Base-by-base conservation (phyloP, 2,329 filamentous ascomycete species). In the Verticillium alfalfae region DNA sequence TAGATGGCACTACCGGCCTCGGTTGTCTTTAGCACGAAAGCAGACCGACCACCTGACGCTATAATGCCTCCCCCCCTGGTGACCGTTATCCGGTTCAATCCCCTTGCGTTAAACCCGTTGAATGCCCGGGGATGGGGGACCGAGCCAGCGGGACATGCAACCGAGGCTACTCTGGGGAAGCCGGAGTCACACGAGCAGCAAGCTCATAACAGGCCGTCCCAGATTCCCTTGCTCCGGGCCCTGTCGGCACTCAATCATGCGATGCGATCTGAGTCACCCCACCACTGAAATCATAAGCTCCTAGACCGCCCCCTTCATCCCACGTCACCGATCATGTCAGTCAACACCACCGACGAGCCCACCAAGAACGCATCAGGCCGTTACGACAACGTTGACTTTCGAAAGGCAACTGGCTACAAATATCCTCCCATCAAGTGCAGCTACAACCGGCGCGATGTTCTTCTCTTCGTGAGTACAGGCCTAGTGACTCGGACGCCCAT, bases 371-470 rank as follows among this genome's bases (percentile, higher is more conserved):
- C 73, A 61, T 72, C 71, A 15, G 75, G 75, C 34, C 67, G 74
- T 45, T 78, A 77, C 63, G 74, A 76, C 62, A 77, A 78, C 61
- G 75, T 77, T 61, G 75, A 77, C 65, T 78, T 77, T 60, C 65
- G 67, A 36, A 78, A 78, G 66, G 75, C 75, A 5, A 69, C 67
- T 9, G 75, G 74, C 16, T 73, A 71, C 68, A 63, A 72, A 57
- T 73, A 76, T 56, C 70, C 76, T 6, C 70, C 74, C 2, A 65
- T 76, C 54, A 76, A 77, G 65, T 74, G 71, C 61, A 72, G 70
- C 66, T 78, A 78, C 64, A 76, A 76, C 60, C 74, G 76, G n/a
- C 72, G 78, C 15, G 77, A 80, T 65, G 74, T 78, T 2, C 70
- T 77, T 12, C 69, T 78, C 15, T 78, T 78, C 65, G 75, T 76